A percentile compares a stretch with the other conserved stretches of the same genome.
Evolutionary conservation across 257 asterid species (phyloP).

Genomic region (Paulownia fortunei): DNA sequence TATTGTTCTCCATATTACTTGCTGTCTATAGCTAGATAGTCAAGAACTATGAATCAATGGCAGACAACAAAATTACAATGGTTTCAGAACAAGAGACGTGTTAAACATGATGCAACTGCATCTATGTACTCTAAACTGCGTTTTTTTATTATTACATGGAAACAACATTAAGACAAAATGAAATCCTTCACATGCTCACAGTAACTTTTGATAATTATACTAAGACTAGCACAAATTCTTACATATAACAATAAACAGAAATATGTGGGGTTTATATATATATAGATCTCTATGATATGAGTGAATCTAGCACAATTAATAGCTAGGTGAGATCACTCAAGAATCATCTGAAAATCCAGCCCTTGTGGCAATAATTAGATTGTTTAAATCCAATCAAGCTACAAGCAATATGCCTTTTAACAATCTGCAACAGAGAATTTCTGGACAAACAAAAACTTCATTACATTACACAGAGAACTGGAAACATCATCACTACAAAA

Average conservation of each 20-base stretch:
- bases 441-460: background rate
- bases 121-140: no score
- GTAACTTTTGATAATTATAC: no score
- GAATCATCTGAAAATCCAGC: no score
- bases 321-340: background rate
- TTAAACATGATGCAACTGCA: no score
- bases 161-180: background rate
- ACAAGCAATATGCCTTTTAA: background rate
- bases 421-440: background rate
- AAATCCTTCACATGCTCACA: no score
- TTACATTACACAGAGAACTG: slow-evolving; percentile 18
- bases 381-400: background rate
- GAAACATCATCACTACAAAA: slow-evolving; percentile 31
- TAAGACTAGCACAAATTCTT: background rate
- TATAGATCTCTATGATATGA: no score
- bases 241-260: background rate
- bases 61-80: background rate
- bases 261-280: no score
- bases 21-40: no score
- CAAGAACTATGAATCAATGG: background rate
- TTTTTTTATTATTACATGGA: no score
- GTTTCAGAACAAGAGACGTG: background rate
- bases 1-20: no score
- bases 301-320: no score
- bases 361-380: no score